A percentile compares a stretch with the other conserved stretches of the same genome.
These are phyloP conservation scores for Blastobotrys arbuscula DNA, from an alignment of 1,139 yeast genomes.

Conservation along the genomic window DNA sequence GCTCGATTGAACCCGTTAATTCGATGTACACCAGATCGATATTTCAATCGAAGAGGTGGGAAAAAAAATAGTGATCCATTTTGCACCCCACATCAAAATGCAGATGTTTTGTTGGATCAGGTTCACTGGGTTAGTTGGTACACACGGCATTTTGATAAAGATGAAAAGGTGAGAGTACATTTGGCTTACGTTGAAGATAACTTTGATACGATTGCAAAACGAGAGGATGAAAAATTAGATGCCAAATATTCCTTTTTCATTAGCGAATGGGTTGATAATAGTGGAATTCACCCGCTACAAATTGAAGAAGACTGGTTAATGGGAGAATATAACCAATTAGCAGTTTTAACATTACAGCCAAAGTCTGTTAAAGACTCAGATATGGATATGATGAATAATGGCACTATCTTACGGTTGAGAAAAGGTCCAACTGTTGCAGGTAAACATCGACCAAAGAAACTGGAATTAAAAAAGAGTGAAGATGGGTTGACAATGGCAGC, in stretches of 20 bases:
- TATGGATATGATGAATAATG: constrained; percentile 40
- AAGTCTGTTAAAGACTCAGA: constrained; percentile 56
- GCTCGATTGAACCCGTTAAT: constrained; percentile 67
- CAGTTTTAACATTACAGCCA: constrained; percentile 66
- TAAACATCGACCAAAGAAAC: constrained; percentile 50
- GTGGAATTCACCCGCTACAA: constrained; percentile 58
- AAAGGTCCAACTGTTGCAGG: constrained; percentile 50
- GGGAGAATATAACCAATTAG: constrained; percentile 44
- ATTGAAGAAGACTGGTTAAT: constrained; percentile 58
- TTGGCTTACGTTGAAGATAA: constrained; percentile 59
- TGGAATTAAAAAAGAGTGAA: constrained; percentile 29
- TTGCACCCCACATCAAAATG: constrained; percentile 69
- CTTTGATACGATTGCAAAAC: constrained; percentile 32
- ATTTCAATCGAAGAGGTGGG: constrained; percentile 38
- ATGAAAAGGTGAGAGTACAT: constrained; percentile 58
- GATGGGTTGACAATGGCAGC: constrained; percentile 62
- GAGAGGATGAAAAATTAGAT: constrained; percentile 21
- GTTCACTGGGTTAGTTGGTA: constrained; percentile 81
- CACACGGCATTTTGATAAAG: constrained; percentile 50
- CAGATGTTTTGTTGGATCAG: constrained; percentile 48
- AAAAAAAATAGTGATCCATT: constrained; percentile 75
- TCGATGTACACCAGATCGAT: constrained; percentile 78
- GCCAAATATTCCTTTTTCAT: constrained; percentile 51
- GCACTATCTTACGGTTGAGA: constrained; percentile 51
- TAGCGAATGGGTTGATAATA: constrained; percentile 64